Evolutionary conservation across 192 early-diverging fungal genomes (phyloP).

Genomic region (Rhizophagus clarus): DNA sequence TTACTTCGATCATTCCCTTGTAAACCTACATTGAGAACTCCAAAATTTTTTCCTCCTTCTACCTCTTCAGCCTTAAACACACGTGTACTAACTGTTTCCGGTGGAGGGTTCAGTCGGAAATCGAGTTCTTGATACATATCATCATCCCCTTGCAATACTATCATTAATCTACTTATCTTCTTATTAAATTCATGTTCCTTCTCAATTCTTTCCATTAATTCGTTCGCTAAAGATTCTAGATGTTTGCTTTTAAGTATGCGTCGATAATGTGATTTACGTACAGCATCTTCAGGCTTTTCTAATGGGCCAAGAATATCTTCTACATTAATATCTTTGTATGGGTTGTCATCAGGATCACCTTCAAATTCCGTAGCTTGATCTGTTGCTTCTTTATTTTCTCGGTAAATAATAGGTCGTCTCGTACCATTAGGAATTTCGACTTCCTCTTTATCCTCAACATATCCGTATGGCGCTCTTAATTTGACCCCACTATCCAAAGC

Average conservation of each 20-base stretch:
- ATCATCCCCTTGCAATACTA: conserved; percentile 63
- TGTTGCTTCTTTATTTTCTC: conserved; percentile 14
- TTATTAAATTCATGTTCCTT: conserved; percentile 62
- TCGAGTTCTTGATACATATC: conserved; percentile 59
- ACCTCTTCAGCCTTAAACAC: conserved; percentile 16
- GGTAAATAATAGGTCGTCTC: conserved; percentile 30
- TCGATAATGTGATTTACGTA: conserved; percentile 48
- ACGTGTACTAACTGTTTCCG: conserved; percentile 26
- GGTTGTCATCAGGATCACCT: conserved; percentile 58
- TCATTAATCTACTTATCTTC: conserved; percentile 54
- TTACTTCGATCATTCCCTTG: conserved; percentile 27
- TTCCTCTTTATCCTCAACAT: conserved; percentile 31
- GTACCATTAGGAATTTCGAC: conserved; percentile 1
- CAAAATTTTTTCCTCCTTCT: conserved; percentile 30
- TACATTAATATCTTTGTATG: conserved; percentile 66
- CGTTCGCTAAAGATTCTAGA: conserved; percentile 54
- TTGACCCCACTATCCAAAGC: conserved; percentile 47
- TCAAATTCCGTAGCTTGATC: conserved; percentile 32
- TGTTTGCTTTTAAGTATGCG: conserved; percentile 56
- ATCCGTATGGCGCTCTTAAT: conserved; percentile 45
- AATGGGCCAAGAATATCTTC: conserved; percentile 59
- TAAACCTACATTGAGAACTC: conserved; percentile 26
- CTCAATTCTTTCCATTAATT: conserved; percentile 67
- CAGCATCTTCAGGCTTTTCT: conserved; percentile 55
- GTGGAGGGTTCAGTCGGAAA: conserved; percentile 33